Evolutionary conservation across 176 grass and related monocot species (phyloP).

Genomic region (Rhynchospora pubera): DNA sequence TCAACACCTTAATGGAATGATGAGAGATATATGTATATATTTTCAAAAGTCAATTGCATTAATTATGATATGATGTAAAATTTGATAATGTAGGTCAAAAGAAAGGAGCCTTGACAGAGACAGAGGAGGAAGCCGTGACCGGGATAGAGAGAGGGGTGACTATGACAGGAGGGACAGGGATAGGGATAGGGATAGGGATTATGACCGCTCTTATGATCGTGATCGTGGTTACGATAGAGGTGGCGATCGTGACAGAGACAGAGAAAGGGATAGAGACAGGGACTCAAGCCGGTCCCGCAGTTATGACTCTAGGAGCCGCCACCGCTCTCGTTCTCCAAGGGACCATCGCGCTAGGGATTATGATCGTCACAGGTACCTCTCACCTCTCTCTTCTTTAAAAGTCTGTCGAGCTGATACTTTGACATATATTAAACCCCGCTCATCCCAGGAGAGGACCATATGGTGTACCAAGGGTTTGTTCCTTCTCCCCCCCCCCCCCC

Average conservation of each 20-base stretch:
- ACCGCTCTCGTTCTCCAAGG: slow-evolving; percentile 67
- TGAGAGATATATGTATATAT: not conserved
- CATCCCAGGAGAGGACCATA: not conserved
- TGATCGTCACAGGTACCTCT: slow-evolving; percentile 45
- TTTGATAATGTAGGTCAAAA: slow-evolving; percentile 37
- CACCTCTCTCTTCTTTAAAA: not conserved
- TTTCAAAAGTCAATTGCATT: not conserved
- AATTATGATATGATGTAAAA: not conserved
- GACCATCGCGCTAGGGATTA: slow-evolving; percentile 46
- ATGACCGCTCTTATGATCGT: slow-evolving; percentile 55
- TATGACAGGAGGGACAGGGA: slow-evolving; percentile 41
- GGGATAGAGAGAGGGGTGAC: slow-evolving; percentile 49
- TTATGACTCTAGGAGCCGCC: slow-evolving; percentile 61
- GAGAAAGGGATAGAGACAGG: slow-evolving; percentile 49
- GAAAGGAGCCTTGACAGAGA: slow-evolving; percentile 61
- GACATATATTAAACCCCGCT: not conserved
- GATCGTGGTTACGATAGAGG: slow-evolving; percentile 67
- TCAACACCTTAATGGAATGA: not conserved
- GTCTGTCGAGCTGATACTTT: no score
- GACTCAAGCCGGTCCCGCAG: slow-evolving; percentile 25
- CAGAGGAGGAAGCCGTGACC: slow-evolving; percentile 49
- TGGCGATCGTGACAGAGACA: slow-evolving; percentile 45
- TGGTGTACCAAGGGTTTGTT: not conserved
- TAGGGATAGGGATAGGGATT: slow-evolving; percentile 61
- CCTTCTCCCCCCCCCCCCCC: no score